A percentile compares a stretch with the other conserved stretches of the same genome.
Evolutionary conservation across 2,329 filamentous ascomycete genomes (phyloP).

Genomic region (Fusarium virguliforme): DNA sequence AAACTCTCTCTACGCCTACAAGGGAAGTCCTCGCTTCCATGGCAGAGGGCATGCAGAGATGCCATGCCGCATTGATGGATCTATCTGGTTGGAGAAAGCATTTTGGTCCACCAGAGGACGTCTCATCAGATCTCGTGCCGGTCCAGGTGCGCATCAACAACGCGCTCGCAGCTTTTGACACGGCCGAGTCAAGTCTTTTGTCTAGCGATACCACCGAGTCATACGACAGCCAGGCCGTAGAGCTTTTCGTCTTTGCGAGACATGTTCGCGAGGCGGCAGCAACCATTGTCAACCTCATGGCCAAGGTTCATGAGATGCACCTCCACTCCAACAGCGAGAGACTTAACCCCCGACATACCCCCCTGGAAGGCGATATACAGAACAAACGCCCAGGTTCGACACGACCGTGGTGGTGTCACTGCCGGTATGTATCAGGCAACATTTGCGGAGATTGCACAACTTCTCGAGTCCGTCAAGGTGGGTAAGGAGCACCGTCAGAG

Average conservation of each 20-base stretch:
- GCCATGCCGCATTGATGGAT: constrained; percentile 69
- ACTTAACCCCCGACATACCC: constrained; percentile 69
- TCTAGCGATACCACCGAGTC: constrained; percentile 63
- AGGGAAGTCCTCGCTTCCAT: constrained; percentile 64
- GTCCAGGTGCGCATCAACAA: constrained; percentile 60
- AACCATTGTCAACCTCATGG: constrained; percentile 63
- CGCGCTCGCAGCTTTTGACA: constrained; percentile 64
- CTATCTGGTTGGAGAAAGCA: constrained; percentile 66
- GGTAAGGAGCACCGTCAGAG: constrained; percentile 49
- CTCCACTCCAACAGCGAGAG: constrained; percentile 58
- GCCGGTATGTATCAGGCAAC: constrained; percentile 66
- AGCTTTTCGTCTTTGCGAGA: constrained; percentile 70
- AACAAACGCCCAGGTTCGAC: constrained; percentile 71
- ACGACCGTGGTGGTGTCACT: constrained; percentile 72
- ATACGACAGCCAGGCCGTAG: constrained; percentile 67
- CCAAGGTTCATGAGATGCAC: constrained; percentile 66
- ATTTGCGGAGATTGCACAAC: constrained; percentile 61
- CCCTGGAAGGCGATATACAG: constrained; percentile 68
- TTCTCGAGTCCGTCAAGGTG: constrained; percentile 63
- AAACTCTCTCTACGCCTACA: constrained; percentile 63
- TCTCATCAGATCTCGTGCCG: constrained; percentile 61
- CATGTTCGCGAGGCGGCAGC: constrained; percentile 68
- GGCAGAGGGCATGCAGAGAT: constrained; percentile 61
- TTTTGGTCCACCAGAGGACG: constrained; percentile 61
- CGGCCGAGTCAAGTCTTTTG: constrained; percentile 64